Conservation (phyloP, 202 grass and related monocot species). For the Saccharum hybrid region DNA sequence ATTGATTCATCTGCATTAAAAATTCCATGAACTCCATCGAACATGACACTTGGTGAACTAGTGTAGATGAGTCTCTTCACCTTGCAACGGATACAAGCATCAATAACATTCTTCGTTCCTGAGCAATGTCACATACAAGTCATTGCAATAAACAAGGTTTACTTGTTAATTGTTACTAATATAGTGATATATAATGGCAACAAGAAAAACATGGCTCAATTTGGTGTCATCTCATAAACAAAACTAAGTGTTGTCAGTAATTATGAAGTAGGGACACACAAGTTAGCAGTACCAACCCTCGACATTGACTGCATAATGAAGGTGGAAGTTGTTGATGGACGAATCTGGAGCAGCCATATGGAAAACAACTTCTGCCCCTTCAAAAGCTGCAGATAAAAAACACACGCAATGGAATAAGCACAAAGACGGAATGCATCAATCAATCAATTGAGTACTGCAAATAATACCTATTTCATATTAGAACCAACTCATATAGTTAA, state of each 20-base stretch:
- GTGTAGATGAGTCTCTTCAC: constrained; percentile 97
- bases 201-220: constrained; percentile 11
- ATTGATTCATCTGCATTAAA: constrained; percentile 86
- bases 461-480: constrained; percentile 15
- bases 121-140: constrained; percentile 35
- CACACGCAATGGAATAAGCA: constrained; percentile 36
- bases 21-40: constrained; percentile 92
- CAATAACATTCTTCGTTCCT: constrained; percentile 99
- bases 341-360: constrained; percentile 99
- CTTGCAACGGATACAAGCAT: constrained; percentile 75
- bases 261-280: constrained; percentile 22
- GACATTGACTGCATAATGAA: constrained; percentile 97
- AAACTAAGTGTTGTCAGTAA: constrained; percentile 7
- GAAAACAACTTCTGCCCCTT: constrained; percentile 88
- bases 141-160: constrained; percentile 18
- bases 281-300: constrained; percentile 66
- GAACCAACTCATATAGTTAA: not conserved
- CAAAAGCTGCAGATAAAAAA: constrained; percentile 64
- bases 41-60: constrained; percentile 94
- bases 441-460: constrained; percentile 6
- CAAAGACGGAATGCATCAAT: constrained; percentile 5
- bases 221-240: constrained; percentile 18
- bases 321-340: constrained; percentile 96
- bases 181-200: constrained; percentile 20
- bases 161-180: not conserved